Base-by-base conservation (phyloP, 345 rosid genomes). In the Noccaea bulbosa region DNA sequence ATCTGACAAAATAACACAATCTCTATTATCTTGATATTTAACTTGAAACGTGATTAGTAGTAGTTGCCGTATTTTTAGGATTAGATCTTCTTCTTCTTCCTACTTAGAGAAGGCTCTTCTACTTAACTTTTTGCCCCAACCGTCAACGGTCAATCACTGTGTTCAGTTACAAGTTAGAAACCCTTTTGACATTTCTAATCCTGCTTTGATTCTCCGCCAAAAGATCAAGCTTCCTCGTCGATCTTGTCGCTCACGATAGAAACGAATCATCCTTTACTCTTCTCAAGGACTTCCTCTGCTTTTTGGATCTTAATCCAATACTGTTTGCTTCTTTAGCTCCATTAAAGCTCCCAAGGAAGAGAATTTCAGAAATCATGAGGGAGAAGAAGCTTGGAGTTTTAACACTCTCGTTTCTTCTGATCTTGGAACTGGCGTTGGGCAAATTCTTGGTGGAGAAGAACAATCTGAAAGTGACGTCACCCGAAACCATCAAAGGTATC, bases 381-480 rank as follows among this genome's bases (percentile, higher is more conserved):
- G 30, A n/a, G 49, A 32, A 24, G 49, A 60, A 58, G 63, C 11
- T 39, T 39, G 17, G 11, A 2, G 63, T 39, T 20, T 11, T 58
- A 4, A 4, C 63, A 38, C 16, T 57, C 46, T 17, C 46, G n/a
- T 38, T 57, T 38, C 3, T 38, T 11, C 63, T 57, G 11, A 38
- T 57, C 5, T 11, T 57, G 47, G 16, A 57, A 57, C 10, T 38
- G 41, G 6, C 63, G 6, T 57, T 20, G 7, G 46, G 33, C 20
- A 57, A 12, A 20, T 57, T 57, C 8, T 20, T 57, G 46, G 63
- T 57, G 63, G 63, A 57, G 63, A 57, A 57, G 33, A 57, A 57
- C 46, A 57, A 38, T 8, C 34, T 57, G 0, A 57, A 57, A 57
- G 46, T 57, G 5, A 57, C 63, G 41, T 57, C 63, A 57, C 63